A percentile compares a stretch with the other conserved stretches of the same genome.
phyloP scores from a whole-genome alignment of 108 stramenopile genomes.

The Cyclostephanos invisitatus region DNA sequence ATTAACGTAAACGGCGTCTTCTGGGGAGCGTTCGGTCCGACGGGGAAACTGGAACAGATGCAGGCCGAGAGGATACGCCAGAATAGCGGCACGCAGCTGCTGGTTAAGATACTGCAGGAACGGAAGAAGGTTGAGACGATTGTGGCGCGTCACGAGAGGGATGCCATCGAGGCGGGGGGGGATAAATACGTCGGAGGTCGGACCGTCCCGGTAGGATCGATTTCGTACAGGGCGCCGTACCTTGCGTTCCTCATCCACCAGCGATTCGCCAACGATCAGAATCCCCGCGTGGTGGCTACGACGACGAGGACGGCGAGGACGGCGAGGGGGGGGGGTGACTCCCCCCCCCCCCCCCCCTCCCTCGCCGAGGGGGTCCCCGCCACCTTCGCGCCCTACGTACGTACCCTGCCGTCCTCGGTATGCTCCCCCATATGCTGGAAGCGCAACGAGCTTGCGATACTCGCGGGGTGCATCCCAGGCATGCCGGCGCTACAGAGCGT shows the following conservation, averaged over 20 bases:
- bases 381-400: conserved; percentile 85
- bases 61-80: conserved; percentile 54
- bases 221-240: conserved; percentile 45
- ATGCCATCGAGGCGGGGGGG: conserved; percentile 10
- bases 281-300: conserved; percentile 51
- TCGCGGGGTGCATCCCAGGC: conserved; percentile 81
- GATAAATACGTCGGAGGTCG: neutral
- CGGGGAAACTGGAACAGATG: conserved; percentile 48
- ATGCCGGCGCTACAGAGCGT: conserved; percentile 74
- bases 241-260: conserved; percentile 76
- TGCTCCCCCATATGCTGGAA: conserved; percentile 86
- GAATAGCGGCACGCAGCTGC: conserved; percentile 73
- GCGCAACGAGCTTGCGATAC: conserved; percentile 78
- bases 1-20: conserved; percentile 25
- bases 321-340: neutral
- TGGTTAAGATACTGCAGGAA: conserved; percentile 86
- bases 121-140: conserved; percentile 75
- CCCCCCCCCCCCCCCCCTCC: conserved; percentile 11
- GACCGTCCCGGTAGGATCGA: conserved; percentile 20
- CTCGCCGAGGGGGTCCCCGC: conserved; percentile 17
- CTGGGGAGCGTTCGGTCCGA: conserved; percentile 83
- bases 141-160: conserved; percentile 24
- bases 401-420: conserved; percentile 81
- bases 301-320: neutral
- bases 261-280: conserved; percentile 63